These are phyloP conservation scores for Francoa sonchifolia DNA, from an alignment of 441 rosid species.

Conservation along the genomic window DNA sequence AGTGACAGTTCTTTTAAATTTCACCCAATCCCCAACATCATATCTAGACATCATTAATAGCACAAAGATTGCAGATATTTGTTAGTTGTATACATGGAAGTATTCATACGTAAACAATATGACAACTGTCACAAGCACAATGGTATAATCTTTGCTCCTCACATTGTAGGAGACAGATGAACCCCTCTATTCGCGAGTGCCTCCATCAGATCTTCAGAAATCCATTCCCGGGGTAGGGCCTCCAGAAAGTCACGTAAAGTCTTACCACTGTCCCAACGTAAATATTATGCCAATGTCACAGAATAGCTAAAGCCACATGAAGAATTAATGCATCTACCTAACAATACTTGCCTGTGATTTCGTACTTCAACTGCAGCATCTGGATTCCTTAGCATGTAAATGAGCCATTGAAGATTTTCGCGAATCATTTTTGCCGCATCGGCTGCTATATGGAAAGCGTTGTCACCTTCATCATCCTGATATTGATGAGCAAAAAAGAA, in stretches of 20 bases:
- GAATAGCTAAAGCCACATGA: not conserved
- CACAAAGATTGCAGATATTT: too few relatives aligned
- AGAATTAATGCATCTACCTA: not conserved
- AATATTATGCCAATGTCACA: slow-evolving; percentile 9
- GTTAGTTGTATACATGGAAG: too few relatives aligned
- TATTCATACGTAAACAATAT: too few relatives aligned
- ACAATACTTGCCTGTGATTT: slow-evolving; percentile 85
- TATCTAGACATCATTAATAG: slow-evolving; percentile 33
- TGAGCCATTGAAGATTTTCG: slow-evolving; percentile 96
- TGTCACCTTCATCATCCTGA: slow-evolving; percentile 97
- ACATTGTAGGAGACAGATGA: slow-evolving; percentile 86
- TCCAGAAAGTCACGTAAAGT: slow-evolving; percentile 88
- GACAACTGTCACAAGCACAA: too few relatives aligned
- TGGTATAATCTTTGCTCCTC: slow-evolving; percentile 21
- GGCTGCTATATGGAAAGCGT: slow-evolving; percentile 98
- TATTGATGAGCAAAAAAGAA: slow-evolving; percentile 9
- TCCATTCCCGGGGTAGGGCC: slow-evolving; percentile 98
- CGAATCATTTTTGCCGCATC: slow-evolving; percentile 97
- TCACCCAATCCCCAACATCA: slow-evolving; percentile 97
- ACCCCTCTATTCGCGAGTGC: slow-evolving; percentile 69
- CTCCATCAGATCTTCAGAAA: slow-evolving; percentile 95
- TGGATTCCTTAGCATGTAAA: slow-evolving; percentile 73
- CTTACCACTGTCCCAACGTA: slow-evolving; percentile 59
- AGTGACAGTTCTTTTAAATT: slow-evolving; percentile 69
- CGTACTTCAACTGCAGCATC: slow-evolving; percentile 78